phyloP scores from a whole-genome alignment of 345 rosid species.

The Moringa oleifera region DNA sequence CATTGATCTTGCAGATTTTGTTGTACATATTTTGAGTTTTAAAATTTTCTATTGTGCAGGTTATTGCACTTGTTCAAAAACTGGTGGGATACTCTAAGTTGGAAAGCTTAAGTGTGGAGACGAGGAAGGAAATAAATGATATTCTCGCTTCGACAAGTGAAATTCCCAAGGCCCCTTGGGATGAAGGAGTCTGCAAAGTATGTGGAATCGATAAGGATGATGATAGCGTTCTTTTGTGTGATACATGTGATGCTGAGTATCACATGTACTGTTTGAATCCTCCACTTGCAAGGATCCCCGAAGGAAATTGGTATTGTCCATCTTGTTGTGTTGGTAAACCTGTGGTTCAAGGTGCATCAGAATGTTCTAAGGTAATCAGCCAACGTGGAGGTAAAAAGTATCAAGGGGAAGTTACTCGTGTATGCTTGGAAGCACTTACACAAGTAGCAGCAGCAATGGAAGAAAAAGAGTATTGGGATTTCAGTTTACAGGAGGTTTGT shows the following conservation, averaged over 20 bases:
- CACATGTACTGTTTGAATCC: slow-evolving; percentile 98
- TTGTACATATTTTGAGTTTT: slow-evolving; percentile 12
- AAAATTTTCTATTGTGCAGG: slow-evolving; percentile 45
- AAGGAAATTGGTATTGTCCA: slow-evolving; percentile 99
- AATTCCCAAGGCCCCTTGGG: slow-evolving; percentile 99
- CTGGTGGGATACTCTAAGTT: slow-evolving; percentile 47
- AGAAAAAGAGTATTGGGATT: slow-evolving; percentile 87
- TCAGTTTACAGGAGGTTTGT: slow-evolving; percentile 75
- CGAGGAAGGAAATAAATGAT: slow-evolving; percentile 61
- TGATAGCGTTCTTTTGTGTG: slow-evolving; percentile 94
- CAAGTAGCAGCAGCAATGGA: slow-evolving; percentile 55
- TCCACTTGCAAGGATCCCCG: slow-evolving; percentile 92
- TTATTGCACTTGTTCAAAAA: slow-evolving; percentile 57
- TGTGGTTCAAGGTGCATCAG: slow-evolving; percentile 42
- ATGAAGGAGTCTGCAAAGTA: slow-evolving; percentile 97
- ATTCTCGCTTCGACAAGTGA: slow-evolving; percentile 54
- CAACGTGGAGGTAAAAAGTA: slow-evolving; percentile 43
- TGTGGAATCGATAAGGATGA: slow-evolving; percentile 98
- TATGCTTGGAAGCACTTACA: slow-evolving; percentile 56
- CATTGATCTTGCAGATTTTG: slow-evolving; percentile 1
- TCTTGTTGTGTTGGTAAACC: slow-evolving; percentile 62
- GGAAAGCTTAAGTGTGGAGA: slow-evolving; percentile 57
- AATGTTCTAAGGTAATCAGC: slow-evolving; percentile 38
- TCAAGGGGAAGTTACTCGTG: slow-evolving; percentile 68
- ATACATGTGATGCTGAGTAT: slow-evolving; percentile 95